phyloP scores from a whole-genome alignment of 2,329 filamentous ascomycete genomes.

The Xylariaceae sp. region DNA sequence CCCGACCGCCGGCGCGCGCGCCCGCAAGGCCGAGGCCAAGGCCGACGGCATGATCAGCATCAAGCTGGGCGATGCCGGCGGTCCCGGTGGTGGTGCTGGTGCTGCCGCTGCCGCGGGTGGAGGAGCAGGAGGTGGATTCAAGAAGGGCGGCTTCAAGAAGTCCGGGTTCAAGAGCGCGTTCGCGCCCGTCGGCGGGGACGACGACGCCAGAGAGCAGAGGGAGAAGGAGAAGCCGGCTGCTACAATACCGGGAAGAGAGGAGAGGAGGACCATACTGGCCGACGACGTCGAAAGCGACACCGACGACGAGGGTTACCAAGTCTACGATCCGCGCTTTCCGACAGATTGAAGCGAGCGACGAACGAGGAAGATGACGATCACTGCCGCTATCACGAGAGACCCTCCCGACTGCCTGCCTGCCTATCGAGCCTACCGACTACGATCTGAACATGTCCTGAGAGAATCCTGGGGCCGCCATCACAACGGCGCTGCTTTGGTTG shows the following conservation, averaged over 20 bases:
- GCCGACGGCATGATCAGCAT: constrained; percentile 63
- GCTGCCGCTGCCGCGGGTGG: constrained; percentile 18
- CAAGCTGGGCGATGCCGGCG: constrained; percentile 41
- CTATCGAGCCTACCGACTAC: background rate
- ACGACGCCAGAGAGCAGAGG: constrained; percentile 27
- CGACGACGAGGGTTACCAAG: constrained; percentile 64
- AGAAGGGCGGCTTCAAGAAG: constrained; percentile 71
- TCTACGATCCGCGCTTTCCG: constrained; percentile 54
- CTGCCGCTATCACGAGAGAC: background rate
- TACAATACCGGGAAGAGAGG: constrained; percentile 14
- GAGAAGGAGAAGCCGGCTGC: constrained; percentile 31
- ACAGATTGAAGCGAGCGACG: constrained; percentile 42
- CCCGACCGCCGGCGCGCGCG: constrained; percentile 55
- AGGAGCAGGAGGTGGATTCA: constrained; percentile 43
- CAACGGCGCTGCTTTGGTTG: background rate
- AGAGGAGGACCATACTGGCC: constrained; percentile 11
- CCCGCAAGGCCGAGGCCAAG: constrained; percentile 63
- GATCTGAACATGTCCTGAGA: no score
- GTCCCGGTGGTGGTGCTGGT: constrained; percentile 18
- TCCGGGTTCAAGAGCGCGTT: constrained; percentile 76
- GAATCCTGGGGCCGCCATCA: no score
- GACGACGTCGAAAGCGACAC: constrained; percentile 49
- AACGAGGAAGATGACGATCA: background rate
- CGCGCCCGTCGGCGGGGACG: constrained; percentile 42
- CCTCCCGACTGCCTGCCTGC: no score